Base-by-base conservation (phyloP, 2,329 filamentous ascomycete species). In the Stagonosporopsis rhizophila region DNA sequence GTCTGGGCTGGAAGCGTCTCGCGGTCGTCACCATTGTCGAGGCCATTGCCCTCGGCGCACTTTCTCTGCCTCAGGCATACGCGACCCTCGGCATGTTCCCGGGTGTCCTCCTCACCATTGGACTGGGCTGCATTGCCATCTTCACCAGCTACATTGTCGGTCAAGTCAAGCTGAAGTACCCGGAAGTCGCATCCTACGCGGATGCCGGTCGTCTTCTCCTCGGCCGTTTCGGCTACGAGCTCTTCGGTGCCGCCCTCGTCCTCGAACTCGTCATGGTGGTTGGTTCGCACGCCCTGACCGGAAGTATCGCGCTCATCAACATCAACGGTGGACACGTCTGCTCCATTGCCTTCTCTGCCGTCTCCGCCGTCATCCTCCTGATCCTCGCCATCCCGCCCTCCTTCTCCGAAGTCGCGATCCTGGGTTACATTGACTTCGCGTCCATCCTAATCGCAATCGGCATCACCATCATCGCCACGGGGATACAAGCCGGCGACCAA, bases 181-280 rank as follows among this genome's bases (percentile, higher is more conserved):
- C 57, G 12, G 53, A 60, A 8, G 20, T 60, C 35, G 57, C 57
- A 6, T 57, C 52, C 12, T 60, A 60, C 53, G 57, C 57, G 19
- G 57, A 60, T 51, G 57, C 57, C 4, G 57, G 57, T 28, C 39
- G 53, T n/a, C 53, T 60, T 15, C 49, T 60, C 2, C 48, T 60
- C 30, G 57, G 57, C 23, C 57, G 57, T 14, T 28, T 60, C 14
- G 57, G 57, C 8, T 60, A 60, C 37, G 57, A 60, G 20, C 27
- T 60, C 14, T 60, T 60, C 17, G 57, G 57, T 57, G 53, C 57
- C 19, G 57, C 57, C 5, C 57, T 60, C 5, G 57, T 60, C 14
- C 57, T 60, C 41, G 57, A 60, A 34, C 53, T 60, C n/a, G 57
- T 60, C 48, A 60, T 60, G 57, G 53, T 57, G 20, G 57, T 60